Evolutionary conservation across 2,329 filamentous ascomycete genomes (phyloP), one percentile per base, ranked within the genome.

Genomic region (Colletotrichum coccodes): DNA sequence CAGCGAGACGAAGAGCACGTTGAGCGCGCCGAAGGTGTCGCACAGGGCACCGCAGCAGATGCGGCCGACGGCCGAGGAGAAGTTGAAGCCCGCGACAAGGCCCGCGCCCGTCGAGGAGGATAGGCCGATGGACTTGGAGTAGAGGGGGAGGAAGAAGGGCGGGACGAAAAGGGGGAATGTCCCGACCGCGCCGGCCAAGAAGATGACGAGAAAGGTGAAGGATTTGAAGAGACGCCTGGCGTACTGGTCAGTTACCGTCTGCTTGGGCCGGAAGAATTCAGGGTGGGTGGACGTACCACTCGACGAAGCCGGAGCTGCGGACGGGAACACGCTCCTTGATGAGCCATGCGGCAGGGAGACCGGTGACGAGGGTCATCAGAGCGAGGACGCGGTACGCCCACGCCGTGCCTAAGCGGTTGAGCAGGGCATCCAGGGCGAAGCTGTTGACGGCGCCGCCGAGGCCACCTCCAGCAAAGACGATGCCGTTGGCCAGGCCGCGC

Each of bases 101-200:
- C 80, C 87, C 0, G 89, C 89, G 0, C 88, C 89, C 0, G 82
- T 83, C 8, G 79, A 79, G 1, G 87, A 82, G 0, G 83, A 81
- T 8, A 91, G 78, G 0, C 86, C 86, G n/a, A 91, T 79, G 0
- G 87, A 86, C 4, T 81, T 77, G 32, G 82, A 82, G 71, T 89
- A 89, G 0, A 90, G 78, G 0, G 88, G 88, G 0, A 90, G 77
- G 73, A 90, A 90, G 77, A 89, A 91, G 0, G 88, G 86, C 0
- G 88, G 87, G 0, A 90, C 87, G 64, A 89, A 84, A 18, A 90
- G 82, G 0, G 88, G 85, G 70, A 91, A 91, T 1, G 86, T 89
- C 1, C 82, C 88, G 11, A 90, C 81, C 0, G 83, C 85, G 0
- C 86, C 85, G 5, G 84, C 83, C 4, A 86, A 72, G 73, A 90